These are phyloP conservation scores for Chrysanthemum makinoi DNA, from an alignment of 129 eudicot species.

Conservation along the genomic window DNA sequence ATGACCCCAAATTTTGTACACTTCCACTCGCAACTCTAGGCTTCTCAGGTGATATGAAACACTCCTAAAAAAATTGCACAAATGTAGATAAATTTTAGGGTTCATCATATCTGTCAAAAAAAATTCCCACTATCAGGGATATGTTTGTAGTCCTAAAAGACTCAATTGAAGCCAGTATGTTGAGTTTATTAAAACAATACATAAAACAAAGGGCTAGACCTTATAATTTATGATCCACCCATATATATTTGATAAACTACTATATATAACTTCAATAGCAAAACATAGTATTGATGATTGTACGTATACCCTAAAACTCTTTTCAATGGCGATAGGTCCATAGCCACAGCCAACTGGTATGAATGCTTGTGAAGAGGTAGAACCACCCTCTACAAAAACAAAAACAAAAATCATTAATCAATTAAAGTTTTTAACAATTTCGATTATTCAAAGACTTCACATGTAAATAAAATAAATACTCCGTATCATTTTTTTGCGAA, in stretches of 20 bases:
- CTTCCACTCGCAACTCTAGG: conserved; percentile 27
- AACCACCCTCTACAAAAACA: conserved; percentile 41
- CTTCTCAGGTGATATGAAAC: conserved; percentile 65
- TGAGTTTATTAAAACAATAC: no score
- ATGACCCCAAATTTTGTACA: conserved; percentile 38
- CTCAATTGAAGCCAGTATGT: no score
- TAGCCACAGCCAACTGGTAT: conserved; percentile 48
- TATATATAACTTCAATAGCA: no score
- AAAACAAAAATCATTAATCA: neutral
- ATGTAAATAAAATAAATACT: neutral
- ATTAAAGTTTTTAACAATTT: neutral
- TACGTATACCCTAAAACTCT: conserved; percentile 62
- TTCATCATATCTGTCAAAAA: neutral
- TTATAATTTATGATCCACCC: no score
- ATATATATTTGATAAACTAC: no score
- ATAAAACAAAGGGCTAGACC: no score
- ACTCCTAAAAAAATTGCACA: conserved; percentile 45
- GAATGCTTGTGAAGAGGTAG: conserved; percentile 47
- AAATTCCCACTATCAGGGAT: neutral
- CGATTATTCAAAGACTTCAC: neutral
- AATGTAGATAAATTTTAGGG: neutral
- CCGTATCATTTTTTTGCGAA: no score
- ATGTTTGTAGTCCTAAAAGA: neutral
- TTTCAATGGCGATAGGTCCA: conserved; percentile 86
- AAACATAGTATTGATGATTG: neutral